Percentiles rank a stretch among this genome's conserved stretches.
Evolutionary conservation across 2,329 filamentous ascomycete genomes (phyloP).

Genomic region (Rutstroemia sp.): DNA sequence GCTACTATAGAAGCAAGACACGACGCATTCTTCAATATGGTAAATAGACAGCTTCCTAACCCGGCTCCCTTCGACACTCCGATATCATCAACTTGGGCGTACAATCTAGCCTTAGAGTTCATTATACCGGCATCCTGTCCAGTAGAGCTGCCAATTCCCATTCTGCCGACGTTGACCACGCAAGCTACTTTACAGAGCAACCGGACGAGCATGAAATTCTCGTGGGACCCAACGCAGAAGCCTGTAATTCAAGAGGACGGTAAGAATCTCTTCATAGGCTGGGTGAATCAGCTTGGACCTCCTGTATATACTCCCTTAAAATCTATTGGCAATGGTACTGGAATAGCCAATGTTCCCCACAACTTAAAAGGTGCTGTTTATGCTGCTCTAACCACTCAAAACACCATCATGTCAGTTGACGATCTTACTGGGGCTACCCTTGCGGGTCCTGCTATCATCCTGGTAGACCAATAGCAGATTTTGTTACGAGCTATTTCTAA

Average conservation of each 20-base stretch:
- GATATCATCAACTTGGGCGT: constrained; percentile 10
- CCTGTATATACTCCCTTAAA: constrained; percentile 17
- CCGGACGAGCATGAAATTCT: not conserved
- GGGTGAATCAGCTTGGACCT: constrained; percentile 21
- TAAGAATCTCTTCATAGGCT: constrained; percentile 18
- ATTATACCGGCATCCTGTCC: constrained; percentile 10
- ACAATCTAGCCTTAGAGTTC: constrained; percentile 12
- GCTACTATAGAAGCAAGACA: constrained; percentile 7
- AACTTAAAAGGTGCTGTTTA: not conserved
- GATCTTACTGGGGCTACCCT: not conserved
- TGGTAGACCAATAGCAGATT: not conserved
- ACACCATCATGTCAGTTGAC: not conserved
- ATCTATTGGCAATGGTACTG: not conserved
- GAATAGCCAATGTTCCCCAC: not conserved
- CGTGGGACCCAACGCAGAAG: constrained; percentile 10
- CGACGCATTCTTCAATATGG: constrained; percentile 10
- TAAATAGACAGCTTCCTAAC: constrained; percentile 10
- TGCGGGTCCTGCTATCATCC: not conserved
- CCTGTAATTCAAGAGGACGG: constrained; percentile 8
- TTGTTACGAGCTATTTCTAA: not conserved
- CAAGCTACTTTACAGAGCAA: not conserved
- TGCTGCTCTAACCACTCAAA: not conserved
- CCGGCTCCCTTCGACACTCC: constrained; percentile 10
- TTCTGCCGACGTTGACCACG: constrained; percentile 8
- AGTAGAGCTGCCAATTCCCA: constrained; percentile 10